A percentile compares a stretch with the other conserved stretches of the same genome.
These are phyloP conservation scores for Achaetomiella virescens DNA, from an alignment of 495 filamentous ascomycete genomes.

Conservation along the genomic window DNA sequence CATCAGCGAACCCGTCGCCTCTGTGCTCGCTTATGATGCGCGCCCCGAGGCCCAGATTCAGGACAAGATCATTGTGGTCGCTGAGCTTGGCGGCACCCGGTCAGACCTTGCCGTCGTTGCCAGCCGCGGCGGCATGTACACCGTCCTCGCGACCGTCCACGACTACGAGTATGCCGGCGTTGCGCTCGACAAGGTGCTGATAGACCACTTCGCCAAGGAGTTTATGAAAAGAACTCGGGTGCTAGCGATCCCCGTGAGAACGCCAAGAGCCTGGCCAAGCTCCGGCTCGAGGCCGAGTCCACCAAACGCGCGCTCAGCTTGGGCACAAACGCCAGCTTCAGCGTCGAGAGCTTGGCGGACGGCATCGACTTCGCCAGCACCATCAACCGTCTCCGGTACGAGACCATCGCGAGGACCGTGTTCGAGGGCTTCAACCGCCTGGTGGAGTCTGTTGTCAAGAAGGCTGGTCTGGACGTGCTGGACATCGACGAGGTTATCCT, in stretches of 20 bases:
- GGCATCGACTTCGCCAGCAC: conserved; percentile 87
- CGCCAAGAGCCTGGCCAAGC: conserved; percentile 75
- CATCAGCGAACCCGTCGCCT: conserved; percentile 88
- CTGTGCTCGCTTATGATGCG: conserved; percentile 87
- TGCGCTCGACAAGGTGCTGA: conserved; percentile 78
- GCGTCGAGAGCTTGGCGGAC: conserved; percentile 78
- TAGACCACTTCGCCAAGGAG: conserved; percentile 96
- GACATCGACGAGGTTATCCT: conserved; percentile 95
- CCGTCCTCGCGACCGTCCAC: conserved; percentile 84
- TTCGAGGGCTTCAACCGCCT: conserved; percentile 81
- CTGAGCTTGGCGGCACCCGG: conserved; percentile 86
- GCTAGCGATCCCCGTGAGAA: conserved; percentile 73
- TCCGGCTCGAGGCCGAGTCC: conserved; percentile 84
- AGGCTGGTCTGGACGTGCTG: conserved; percentile 84
- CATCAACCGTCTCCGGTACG: conserved; percentile 88
- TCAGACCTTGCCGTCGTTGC: conserved; percentile 88
- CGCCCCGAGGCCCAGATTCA: conserved; percentile 63
- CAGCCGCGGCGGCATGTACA: conserved; percentile 92
- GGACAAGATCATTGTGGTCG: conserved; percentile 89
- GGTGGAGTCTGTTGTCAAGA: conserved; percentile 77
- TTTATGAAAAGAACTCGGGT: conserved; percentile 86
- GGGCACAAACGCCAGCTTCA: conserved; percentile 80
- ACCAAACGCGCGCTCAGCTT: conserved; percentile 86
- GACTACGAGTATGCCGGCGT: conserved; percentile 86
- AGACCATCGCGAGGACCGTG: conserved; percentile 77